Evolutionary conservation across 495 filamentous ascomycete genomes (phyloP).

Genomic region (Penicillium maclennaniae): DNA sequence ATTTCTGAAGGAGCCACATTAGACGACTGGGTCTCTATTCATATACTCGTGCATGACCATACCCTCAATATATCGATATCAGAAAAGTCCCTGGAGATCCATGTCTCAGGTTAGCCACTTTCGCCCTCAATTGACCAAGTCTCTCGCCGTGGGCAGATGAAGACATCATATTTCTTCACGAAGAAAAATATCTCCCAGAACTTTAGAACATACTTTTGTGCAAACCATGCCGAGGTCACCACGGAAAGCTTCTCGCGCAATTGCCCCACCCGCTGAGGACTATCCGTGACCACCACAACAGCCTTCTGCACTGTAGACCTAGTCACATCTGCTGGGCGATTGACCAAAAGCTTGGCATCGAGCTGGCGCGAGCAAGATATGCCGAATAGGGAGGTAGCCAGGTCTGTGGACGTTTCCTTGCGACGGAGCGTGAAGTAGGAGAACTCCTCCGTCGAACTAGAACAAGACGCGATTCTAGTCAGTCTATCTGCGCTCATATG

Average conservation of each 20-base stretch:
- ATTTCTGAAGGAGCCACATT: constrained; percentile 53
- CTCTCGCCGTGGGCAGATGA: too few species aligned
- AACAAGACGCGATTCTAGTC: neutral
- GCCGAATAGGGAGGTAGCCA: constrained; percentile 87
- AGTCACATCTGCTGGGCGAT: constrained; percentile 83
- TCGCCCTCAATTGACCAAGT: neutral
- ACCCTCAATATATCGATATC: constrained; percentile 71
- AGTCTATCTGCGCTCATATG: neutral
- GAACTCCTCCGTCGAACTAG: constrained; percentile 85
- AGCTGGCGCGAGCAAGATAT: constrained; percentile 94
- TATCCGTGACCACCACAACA: constrained; percentile 93
- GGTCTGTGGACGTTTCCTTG: constrained; percentile 50
- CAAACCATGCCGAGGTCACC: constrained; percentile 95
- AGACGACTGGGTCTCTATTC: constrained; percentile 6
- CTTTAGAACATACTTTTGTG: constrained; percentile 69
- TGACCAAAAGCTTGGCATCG: constrained; percentile 69
- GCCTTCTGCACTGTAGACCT: constrained; percentile 96
- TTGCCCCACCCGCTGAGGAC: constrained; percentile 74
- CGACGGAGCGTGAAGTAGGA: constrained; percentile 93
- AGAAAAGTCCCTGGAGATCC: constrained; percentile 57
- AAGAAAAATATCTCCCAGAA: neutral
- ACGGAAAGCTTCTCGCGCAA: constrained; percentile 79
- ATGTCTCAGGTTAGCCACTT: constrained; percentile 17
- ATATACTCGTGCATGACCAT: constrained; percentile 15
- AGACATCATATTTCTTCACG: neutral